Percentiles rank a stretch among this genome's conserved stretches.
Conservation (phyloP, 108 stramenopile species). For the Schizochytrium sp. region DNA sequence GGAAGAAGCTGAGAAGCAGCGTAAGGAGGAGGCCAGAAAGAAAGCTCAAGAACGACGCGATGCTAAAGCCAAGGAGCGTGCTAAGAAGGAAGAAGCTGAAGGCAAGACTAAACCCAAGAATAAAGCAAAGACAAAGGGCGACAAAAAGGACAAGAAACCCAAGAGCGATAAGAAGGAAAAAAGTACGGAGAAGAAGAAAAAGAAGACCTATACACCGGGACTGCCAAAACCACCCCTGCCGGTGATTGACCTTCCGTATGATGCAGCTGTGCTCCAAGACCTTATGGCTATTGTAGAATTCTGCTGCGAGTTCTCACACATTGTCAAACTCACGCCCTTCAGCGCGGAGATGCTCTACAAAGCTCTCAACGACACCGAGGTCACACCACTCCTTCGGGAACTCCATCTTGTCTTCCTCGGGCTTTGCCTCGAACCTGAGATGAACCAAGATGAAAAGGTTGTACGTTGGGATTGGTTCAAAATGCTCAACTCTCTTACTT, state of each 20-base stretch:
- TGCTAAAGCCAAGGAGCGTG: conserved; percentile 25
- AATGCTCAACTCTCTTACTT: conserved; percentile 59
- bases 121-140: neutral
- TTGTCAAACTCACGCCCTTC: conserved; percentile 58
- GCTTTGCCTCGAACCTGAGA: conserved; percentile 57
- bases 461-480: conserved; percentile 60
- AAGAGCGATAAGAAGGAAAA: neutral
- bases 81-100: neutral
- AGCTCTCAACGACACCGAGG: neutral
- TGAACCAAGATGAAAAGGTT: conserved; percentile 53
- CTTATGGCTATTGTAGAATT: conserved; percentile 52
- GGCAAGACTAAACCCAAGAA: neutral
- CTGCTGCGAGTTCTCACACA: conserved; percentile 48
- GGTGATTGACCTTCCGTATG: neutral
- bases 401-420: conserved; percentile 57
- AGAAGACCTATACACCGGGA: conserved; percentile 22
- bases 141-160: neutral
- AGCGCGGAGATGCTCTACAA: conserved; percentile 30
- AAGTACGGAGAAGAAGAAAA: neutral
- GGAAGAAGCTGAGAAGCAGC: neutral
- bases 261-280: neutral
- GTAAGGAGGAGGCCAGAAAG: neutral
- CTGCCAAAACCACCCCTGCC: conserved; percentile 27
- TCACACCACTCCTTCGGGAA: conserved; percentile 31
- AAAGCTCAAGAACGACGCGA: conserved; percentile 6